Conservation (phyloP, 495 filamentous ascomycete genomes). For the Opeltia flavorubescens region DNA sequence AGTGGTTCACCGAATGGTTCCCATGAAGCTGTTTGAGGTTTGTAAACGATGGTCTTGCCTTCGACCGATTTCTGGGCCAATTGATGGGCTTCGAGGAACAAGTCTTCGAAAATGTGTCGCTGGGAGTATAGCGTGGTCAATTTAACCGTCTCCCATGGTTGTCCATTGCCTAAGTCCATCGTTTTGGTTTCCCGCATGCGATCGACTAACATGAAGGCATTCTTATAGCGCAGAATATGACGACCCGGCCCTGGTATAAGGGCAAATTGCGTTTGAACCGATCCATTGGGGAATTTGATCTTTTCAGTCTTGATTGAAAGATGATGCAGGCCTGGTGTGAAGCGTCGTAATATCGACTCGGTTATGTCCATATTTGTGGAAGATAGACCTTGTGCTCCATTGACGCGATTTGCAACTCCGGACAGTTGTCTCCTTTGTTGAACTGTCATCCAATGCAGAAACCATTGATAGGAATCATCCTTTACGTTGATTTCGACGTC, state of each 20-base stretch:
- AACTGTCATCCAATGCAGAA: slow-evolving; percentile 82
- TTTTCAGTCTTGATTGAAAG: slow-evolving; percentile 55
- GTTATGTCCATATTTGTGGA: slow-evolving; percentile 26
- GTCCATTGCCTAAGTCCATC: slow-evolving; percentile 56
- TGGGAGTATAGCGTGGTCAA: slow-evolving; percentile 83
- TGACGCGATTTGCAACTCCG: slow-evolving; percentile 6
- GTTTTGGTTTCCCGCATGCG: slow-evolving; percentile 67
- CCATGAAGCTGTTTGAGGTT: slow-evolving; percentile 69
- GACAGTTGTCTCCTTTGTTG: slow-evolving; percentile 49
- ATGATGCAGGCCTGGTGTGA: slow-evolving; percentile 51
- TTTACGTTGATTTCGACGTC: slow-evolving; percentile 89
- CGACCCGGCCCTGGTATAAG: slow-evolving; percentile 82
- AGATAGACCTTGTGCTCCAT: slow-evolving; percentile 16
- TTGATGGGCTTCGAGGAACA: slow-evolving; percentile 73
- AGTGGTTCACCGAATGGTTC: slow-evolving; percentile 73
- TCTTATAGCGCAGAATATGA: slow-evolving; percentile 73
- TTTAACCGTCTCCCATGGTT: slow-evolving; percentile 87
- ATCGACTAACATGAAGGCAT: slow-evolving; percentile 73
- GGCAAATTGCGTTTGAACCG: slow-evolving; percentile 63
- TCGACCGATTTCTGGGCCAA: slow-evolving; percentile 63
- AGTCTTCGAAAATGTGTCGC: slow-evolving; percentile 68
- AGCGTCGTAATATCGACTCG: slow-evolving; percentile 38
- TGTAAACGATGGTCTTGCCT: slow-evolving; percentile 92
- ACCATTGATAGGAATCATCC: slow-evolving; percentile 87
- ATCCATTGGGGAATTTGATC: slow-evolving; percentile 43